phyloP scores from a whole-genome alignment of 2,329 filamentous ascomycete genomes.

The Hypomyces rosellus region DNA sequence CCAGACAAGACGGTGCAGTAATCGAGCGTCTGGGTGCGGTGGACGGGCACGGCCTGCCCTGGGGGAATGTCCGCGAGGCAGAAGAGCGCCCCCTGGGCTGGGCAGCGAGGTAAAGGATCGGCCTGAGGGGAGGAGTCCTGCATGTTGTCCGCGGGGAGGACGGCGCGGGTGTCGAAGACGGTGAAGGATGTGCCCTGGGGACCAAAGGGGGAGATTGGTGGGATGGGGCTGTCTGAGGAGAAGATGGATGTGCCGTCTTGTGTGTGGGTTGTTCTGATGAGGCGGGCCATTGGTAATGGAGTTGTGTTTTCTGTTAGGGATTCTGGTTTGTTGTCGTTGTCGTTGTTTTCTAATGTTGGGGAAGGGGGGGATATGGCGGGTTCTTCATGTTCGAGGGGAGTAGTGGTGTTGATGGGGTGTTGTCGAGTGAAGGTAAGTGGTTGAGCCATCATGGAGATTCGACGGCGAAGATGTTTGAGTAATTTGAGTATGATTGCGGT shows the following conservation, averaged over 20 bases:
- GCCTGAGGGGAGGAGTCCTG: slow-evolving; percentile 10
- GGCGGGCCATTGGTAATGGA: slow-evolving; percentile 14
- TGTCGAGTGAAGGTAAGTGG: not conserved
- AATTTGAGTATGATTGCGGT: no score
- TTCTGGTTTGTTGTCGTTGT: not conserved
- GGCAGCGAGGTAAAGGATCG: slow-evolving; percentile 27
- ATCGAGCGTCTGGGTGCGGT: slow-evolving; percentile 36
- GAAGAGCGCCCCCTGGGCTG: slow-evolving; percentile 30
- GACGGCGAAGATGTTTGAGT: no score
- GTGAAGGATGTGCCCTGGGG: slow-evolving; percentile 24
- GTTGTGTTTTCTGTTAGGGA: not conserved
- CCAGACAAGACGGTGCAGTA: slow-evolving; percentile 34
- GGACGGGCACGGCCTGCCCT: slow-evolving; percentile 28
- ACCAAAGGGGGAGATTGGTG: slow-evolving; percentile 26
- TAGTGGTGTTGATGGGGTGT: no score
- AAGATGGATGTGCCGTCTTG: slow-evolving; percentile 27
- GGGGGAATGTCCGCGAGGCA: slow-evolving; percentile 27
- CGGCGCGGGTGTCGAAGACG: slow-evolving; percentile 22
- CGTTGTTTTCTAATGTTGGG: not conserved
- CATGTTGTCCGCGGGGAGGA: slow-evolving; percentile 27
- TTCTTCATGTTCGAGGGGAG: no score
- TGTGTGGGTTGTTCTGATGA: slow-evolving; percentile 25
- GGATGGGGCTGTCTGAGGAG: slow-evolving; percentile 19
- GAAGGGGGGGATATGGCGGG: no score
- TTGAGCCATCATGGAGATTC: not conserved